Percentiles rank a stretch among this genome's conserved stretches.
Evolutionary conservation across 225 moss, liverwort and hornwort genomes (phyloP).

Genomic region (Physcomitrellopsis africana): DNA sequence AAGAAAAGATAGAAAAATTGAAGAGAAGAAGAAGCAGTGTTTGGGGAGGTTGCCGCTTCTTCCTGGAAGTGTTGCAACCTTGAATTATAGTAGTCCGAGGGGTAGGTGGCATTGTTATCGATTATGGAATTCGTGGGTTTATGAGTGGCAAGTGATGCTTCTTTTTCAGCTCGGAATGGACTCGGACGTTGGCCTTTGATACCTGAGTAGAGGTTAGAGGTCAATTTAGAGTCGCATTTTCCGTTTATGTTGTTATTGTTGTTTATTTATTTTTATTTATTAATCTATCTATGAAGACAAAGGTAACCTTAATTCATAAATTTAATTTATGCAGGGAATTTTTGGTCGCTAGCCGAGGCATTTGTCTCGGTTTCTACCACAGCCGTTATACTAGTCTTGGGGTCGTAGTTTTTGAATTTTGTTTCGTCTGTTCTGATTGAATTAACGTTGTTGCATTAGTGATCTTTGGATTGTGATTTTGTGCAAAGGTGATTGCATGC

Average conservation of each 20-base stretch:
- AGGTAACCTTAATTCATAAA: too few relatives aligned
- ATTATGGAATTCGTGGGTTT: neutral
- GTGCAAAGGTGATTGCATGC: neutral
- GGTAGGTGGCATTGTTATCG: neutral
- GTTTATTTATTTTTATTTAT: too few relatives aligned
- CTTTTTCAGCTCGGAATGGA: neutral
- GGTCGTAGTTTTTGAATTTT: too few relatives aligned
- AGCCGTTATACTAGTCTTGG: too few relatives aligned
- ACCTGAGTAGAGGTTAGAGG: neutral
- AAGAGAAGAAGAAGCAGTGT: neutral
- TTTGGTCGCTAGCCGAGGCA: neutral
- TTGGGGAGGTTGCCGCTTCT: neutral
- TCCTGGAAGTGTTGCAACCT: neutral
- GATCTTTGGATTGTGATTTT: too few relatives aligned
- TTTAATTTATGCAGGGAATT: neutral
- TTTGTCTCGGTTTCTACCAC: too few relatives aligned
- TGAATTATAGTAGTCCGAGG: neutral
- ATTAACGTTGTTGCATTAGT: too few relatives aligned
- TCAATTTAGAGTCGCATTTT: neutral
- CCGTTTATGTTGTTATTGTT: neutral
- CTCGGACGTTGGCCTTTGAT: slow-evolving; percentile 4
- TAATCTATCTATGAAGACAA: too few relatives aligned
- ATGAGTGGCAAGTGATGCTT: neutral
- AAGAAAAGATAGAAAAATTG: too few relatives aligned
- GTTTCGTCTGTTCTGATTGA: too few relatives aligned